Evolutionary conservation across 768 basidiomycete genomes (phyloP).

Genomic region (Gymnopilus junonius): DNA sequence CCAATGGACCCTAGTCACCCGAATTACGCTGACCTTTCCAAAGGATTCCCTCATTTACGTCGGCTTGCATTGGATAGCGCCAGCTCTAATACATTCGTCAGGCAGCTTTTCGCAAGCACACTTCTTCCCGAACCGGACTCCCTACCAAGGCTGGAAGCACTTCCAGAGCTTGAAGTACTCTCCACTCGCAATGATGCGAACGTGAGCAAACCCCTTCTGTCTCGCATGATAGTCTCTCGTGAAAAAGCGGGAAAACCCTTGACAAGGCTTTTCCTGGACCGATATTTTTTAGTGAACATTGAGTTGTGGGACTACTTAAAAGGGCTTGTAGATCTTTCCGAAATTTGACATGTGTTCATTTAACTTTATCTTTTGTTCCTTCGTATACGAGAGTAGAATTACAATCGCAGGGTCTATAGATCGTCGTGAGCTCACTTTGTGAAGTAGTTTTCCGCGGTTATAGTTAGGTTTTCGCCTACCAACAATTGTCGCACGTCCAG

Average conservation of each 20-base stretch:
- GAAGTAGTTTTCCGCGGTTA: too few relatives aligned
- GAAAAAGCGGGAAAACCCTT: conserved; percentile 20
- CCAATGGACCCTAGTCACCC: background rate
- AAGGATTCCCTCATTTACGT: background rate
- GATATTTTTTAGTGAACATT: conserved; percentile 21
- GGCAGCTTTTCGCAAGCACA: background rate
- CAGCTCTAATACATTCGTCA: background rate
- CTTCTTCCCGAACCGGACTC: background rate
- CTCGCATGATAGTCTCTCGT: conserved; percentile 25
- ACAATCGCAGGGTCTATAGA: too few relatives aligned
- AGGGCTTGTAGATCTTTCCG: conserved; percentile 22
- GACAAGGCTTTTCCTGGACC: conserved; percentile 25
- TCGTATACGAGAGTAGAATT: too few relatives aligned
- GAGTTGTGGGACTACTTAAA: conserved; percentile 33
- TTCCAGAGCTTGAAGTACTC: conserved; percentile 19
- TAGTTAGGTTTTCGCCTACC: too few relatives aligned
- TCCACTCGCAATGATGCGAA: conserved; percentile 25
- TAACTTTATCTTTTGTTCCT: background rate
- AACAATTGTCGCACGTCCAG: too few relatives aligned
- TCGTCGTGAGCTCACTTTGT: too few relatives aligned
- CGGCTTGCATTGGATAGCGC: background rate
- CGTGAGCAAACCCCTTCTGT: conserved; percentile 31
- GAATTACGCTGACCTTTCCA: background rate
- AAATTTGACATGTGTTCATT: background rate
- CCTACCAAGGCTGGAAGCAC: background rate